Percentiles rank a stretch among this genome's conserved stretches.
Conservation (phyloP, 179 eudicot genomes). For the Spinacia oleracea region DNA sequence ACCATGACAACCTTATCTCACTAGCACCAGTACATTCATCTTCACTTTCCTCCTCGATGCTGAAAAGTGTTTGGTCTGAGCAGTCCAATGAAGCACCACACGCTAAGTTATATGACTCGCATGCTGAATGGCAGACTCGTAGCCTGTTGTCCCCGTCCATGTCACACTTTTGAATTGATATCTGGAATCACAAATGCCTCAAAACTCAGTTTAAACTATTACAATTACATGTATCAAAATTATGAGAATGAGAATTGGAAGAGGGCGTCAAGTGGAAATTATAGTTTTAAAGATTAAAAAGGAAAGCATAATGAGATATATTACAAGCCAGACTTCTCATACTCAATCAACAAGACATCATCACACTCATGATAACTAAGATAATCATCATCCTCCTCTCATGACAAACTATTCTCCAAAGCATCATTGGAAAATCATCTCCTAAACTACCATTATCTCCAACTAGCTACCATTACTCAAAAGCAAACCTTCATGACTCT, state of each 20-base stretch:
- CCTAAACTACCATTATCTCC: background rate
- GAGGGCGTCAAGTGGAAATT: background rate
- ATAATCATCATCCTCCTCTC: background rate
- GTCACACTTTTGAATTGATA: conserved; percentile 93
- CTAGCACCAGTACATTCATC: conserved; percentile 83
- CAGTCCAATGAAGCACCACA: conserved; percentile 96
- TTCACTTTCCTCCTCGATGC: conserved; percentile 63
- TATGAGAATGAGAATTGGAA: background rate
- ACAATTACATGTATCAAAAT: too few relatives aligned
- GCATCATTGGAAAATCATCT: background rate
- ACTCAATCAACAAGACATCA: too few relatives aligned
- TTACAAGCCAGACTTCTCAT: background rate
- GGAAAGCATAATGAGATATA: background rate
- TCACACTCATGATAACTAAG: background rate
- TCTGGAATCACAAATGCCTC: conserved; percentile 41
- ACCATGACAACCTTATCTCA: conserved; percentile 68
- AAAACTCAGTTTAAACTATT: background rate
- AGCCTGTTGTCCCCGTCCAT: conserved; percentile 89
- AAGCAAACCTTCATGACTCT: background rate
- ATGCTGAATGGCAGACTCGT: conserved; percentile 92
- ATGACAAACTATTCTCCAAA: background rate
- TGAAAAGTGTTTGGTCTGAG: conserved; percentile 92
- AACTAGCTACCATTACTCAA: background rate
- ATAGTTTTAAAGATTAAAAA: too few relatives aligned
- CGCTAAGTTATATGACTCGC: conserved; percentile 86